A percentile compares a stretch with the other conserved stretches of the same genome.
Conservation (phyloP, 2,329 filamentous ascomycete species). For the Bipolaris oryzae region DNA sequence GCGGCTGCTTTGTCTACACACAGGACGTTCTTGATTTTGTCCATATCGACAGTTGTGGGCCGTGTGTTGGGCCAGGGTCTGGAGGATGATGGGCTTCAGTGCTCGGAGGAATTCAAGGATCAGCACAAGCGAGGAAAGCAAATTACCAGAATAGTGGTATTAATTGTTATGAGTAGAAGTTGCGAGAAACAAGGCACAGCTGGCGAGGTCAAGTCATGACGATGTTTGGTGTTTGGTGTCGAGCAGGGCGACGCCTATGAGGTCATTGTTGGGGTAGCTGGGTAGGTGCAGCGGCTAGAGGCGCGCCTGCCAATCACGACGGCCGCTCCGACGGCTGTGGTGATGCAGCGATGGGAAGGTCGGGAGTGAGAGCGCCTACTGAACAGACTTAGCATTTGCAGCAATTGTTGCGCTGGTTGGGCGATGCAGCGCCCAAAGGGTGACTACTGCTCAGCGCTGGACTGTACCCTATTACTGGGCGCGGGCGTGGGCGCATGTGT, state of each 20-base stretch:
- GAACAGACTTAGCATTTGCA: slow-evolving; percentile 19
- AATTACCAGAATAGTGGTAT: slow-evolving; percentile 15
- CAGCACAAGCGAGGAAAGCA: slow-evolving; percentile 14
- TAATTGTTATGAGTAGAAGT: background rate
- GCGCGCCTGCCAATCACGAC: slow-evolving; percentile 25
- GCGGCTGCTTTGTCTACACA: slow-evolving; percentile 33
- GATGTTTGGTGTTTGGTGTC: slow-evolving; percentile 20
- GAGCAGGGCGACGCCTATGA: slow-evolving; percentile 18
- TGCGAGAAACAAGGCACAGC: slow-evolving; percentile 31
- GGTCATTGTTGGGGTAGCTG: slow-evolving; percentile 21
- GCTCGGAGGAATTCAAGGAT: slow-evolving; percentile 12
- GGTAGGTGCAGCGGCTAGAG: slow-evolving; percentile 24
- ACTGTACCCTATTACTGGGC: too few species aligned
- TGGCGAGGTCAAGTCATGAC: slow-evolving; percentile 24
- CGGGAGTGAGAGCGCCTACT: background rate
- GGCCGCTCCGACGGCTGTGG: background rate
- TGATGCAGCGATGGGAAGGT: slow-evolving; percentile 18
- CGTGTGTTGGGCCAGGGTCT: slow-evolving; percentile 11
- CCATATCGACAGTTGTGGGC: slow-evolving; percentile 40
- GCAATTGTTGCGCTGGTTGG: slow-evolving; percentile 3
- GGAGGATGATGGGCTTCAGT: slow-evolving; percentile 9
- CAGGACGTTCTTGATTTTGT: slow-evolving; percentile 55
- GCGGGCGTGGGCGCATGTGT: too few species aligned
- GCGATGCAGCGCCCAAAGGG: slow-evolving; percentile 2
- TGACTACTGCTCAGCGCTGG: background rate